Evolutionary conservation across 2,329 filamentous ascomycete species (phyloP).

Genomic region (Gnomoniopsis smithogilvyi): DNA sequence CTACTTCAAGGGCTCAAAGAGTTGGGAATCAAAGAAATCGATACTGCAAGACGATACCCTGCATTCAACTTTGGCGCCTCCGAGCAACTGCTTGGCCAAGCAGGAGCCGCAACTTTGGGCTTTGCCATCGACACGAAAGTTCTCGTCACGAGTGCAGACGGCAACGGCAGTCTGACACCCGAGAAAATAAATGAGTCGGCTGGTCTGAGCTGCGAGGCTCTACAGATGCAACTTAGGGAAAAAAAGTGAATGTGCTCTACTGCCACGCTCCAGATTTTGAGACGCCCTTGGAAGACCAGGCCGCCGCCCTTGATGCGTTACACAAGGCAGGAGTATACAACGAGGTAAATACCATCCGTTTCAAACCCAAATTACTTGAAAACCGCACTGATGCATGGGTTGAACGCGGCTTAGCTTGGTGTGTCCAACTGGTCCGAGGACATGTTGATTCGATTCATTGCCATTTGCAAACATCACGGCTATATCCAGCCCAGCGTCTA

Average conservation of each 20-base stretch:
- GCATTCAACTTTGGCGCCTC: slow-evolving; percentile 14
- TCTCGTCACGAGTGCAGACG: neutral
- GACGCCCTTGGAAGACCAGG: slow-evolving; percentile 13
- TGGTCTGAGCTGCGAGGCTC: slow-evolving; percentile 7
- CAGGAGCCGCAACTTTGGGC: slow-evolving; percentile 6
- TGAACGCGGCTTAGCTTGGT: neutral
- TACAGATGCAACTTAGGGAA: neutral
- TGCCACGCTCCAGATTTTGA: slow-evolving; percentile 8
- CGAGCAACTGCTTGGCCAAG: slow-evolving; percentile 13
- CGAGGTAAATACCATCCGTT: neutral
- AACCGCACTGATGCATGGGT: neutral
- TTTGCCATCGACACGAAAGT: slow-evolving; percentile 20
- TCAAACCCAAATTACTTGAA: neutral
- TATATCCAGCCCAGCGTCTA: slow-evolving; percentile 18
- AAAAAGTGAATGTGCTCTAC: slow-evolving; percentile 11
- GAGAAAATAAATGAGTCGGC: slow-evolving; percentile 13
- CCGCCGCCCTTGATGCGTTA: slow-evolving; percentile 8
- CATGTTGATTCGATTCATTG: slow-evolving; percentile 3
- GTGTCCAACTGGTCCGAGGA: slow-evolving; percentile 2
- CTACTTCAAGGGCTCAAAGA: neutral
- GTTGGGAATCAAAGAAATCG: neutral
- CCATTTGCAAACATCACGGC: slow-evolving; percentile 15
- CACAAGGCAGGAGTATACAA: slow-evolving; percentile 8
- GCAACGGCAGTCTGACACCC: slow-evolving; percentile 10
- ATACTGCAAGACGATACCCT: slow-evolving; percentile 14